Evolutionary conservation across 768 basidiomycete species (phyloP).

Genomic region (Daedaleopsis nitida): DNA sequence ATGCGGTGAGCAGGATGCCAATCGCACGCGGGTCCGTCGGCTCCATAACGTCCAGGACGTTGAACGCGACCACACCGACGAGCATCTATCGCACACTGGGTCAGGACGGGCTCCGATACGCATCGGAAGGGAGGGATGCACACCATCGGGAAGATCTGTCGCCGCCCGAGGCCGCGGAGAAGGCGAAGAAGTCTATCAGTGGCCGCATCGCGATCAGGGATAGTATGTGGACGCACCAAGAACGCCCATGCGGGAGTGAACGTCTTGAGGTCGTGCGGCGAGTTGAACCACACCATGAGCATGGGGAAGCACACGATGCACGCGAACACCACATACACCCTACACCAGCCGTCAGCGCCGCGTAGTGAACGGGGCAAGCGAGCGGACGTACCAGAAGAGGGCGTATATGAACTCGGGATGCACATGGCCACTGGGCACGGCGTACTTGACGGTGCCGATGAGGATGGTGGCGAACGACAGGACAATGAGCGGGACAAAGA

Average conservation of each 20-base stretch:
- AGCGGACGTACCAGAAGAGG: conserved; percentile 43
- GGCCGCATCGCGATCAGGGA: background rate
- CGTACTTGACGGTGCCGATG: conserved; percentile 50
- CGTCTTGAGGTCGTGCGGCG: conserved; percentile 44
- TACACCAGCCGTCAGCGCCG: conserved; percentile 14
- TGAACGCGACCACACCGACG: conserved; percentile 48
- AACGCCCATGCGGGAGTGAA: conserved; percentile 42
- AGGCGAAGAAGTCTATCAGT: background rate
- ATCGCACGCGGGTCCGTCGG: conserved; percentile 38
- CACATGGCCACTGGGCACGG: conserved; percentile 39
- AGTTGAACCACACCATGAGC: conserved; percentile 53
- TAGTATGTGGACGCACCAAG: conserved; percentile 32
- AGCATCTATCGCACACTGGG: conserved; percentile 39
- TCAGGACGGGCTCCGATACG: conserved; percentile 3
- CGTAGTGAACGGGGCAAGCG: background rate
- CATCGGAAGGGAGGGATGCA: background rate
- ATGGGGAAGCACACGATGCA: conserved; percentile 45
- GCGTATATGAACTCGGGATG: conserved; percentile 39
- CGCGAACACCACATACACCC: conserved; percentile 44
- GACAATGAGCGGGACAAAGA: conserved; percentile 45
- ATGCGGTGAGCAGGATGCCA: conserved; percentile 44
- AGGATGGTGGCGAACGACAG: conserved; percentile 53
- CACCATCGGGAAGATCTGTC: conserved; percentile 38
- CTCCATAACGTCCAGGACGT: conserved; percentile 41
- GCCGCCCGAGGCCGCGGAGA: background rate